Evolutionary conservation across 2,329 filamentous ascomycete species (phyloP), one percentile per base, ranked within the genome.

Genomic region (Fusarium chaquense): DNA sequence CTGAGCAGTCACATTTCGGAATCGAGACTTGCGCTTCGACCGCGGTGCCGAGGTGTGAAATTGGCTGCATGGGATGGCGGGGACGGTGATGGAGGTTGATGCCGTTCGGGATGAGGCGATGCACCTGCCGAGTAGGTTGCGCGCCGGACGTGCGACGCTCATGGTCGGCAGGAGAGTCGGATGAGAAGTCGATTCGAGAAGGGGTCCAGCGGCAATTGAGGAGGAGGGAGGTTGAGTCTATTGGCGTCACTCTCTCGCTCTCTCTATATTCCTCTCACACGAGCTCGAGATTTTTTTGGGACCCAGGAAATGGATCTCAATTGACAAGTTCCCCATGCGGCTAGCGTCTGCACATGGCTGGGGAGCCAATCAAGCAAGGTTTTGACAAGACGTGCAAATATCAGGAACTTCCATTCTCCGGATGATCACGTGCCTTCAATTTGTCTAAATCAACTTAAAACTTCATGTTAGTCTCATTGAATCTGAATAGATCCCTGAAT

Each of bases 91-190:
- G 55, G 55, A 53, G 16, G 52, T 44, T 47, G 61, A 64, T 16
- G 40, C 52, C 50, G 65, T 72, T 66, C 73, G 73, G 20, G 75
- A 75, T 50, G 79, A 77, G 73, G 80, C 78, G 71, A 86, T 78
- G 76, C 83, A 83, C 78, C 82, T 82, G 76, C 84, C 82, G 72
- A 87, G 76, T 75, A 87, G 81, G 78, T 83, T 83, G 79, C 83
- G 81, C 79, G 83, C 82, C 78, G 85, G 84, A 69, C 84, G 84
- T 83, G 83, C 83, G 77, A 83, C 81, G 77, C 85, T 87, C 86
- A 88, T 88, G 78, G 76, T 81, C 82, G 76, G 67, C 68, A 62
- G 49, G 65, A 62, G 62, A 62, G 62, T 58, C 62, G 36, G 51
- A 45, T 36, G 24, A 50, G 44, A 26, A 24, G 46, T 47, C 44